A percentile compares a stretch with the other conserved stretches of the same genome.
Conservation (phyloP, 2,329 filamentous ascomycete species). For the Claviceps fusiformis region DNA sequence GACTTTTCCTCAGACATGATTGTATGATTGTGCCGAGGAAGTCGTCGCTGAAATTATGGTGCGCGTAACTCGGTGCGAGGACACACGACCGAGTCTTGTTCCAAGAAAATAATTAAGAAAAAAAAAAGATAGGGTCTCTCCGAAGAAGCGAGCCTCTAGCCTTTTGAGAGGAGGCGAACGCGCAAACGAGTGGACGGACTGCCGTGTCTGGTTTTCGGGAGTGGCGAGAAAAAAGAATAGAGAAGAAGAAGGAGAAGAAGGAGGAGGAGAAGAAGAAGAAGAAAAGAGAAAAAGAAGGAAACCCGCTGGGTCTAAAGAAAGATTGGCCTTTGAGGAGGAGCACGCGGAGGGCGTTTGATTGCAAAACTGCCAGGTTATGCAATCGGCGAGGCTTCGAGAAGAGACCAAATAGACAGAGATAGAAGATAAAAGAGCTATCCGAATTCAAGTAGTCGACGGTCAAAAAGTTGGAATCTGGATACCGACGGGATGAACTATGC, state of each 20-base stretch:
- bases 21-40: slow-evolving; percentile 4
- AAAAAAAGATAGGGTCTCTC: slow-evolving; percentile 5
- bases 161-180: slow-evolving; percentile 16
- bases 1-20: slow-evolving; percentile 58
- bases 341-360: not conserved
- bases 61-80: slow-evolving; percentile 3
- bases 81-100: slow-evolving; percentile 6
- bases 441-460: not conserved
- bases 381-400: slow-evolving; percentile 11
- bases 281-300: not conserved
- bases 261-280: not conserved
- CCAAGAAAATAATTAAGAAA: slow-evolving; percentile 10
- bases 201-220: slow-evolving; percentile 14
- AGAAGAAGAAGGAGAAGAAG: too few relatives aligned
- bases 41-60: not conserved
- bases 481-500: not conserved
- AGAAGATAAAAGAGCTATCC: not conserved
- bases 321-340: slow-evolving; percentile 4
- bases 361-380: slow-evolving; percentile 16
- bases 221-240: not conserved
- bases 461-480: not conserved
- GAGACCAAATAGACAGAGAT: not conserved
- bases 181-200: slow-evolving; percentile 28
- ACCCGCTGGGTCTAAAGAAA: slow-evolving; percentile 5
- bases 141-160: not conserved